Base-by-base conservation (phyloP, 805 yeast genomes). In the Wickerhamiella azymoides region DNA sequence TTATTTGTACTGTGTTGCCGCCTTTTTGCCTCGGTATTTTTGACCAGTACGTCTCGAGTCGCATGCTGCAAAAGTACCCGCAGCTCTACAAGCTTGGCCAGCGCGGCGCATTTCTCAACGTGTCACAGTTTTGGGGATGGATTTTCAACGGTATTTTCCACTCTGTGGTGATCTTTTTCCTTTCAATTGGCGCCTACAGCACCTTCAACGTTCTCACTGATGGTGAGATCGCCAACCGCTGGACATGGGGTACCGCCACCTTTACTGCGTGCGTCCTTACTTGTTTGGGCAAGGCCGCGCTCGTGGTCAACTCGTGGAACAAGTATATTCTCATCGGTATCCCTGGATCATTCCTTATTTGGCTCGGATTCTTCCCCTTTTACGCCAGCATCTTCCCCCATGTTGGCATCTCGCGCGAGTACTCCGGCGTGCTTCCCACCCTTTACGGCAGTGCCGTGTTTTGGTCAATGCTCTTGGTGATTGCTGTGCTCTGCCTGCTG, bases 71-170 rank as follows among this genome's bases (percentile, higher is more conserved):
- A 54, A 74, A 92, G 47, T 93, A 93, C 60, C 97, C 99, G 0
- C 94, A 84, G 58, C 67, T 93, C 42, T 92, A 93, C 64, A 82
- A 80, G 57, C 67, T 92, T 37, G 98, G 99, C 6, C 96, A 89
- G 63, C 69, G 76, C 50, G 82, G 94, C 16, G 79, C 74, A 47
- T 92, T 92, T 58, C 84, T 92, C 67, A 89, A 89, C 54, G 94
- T 86, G 10, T 70, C 77, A 5, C 86, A 86, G 35, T 92, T 92
- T 62, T 89, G 97, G 97, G 84, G 94, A 16, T 92, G 98, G 98
- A 84, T 92, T 39, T 66, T 78, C 43, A 93, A 92, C 62, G 99
- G 98, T 0, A 89, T 92, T 59, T 92, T 76, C 63, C 99, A 92
- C 61, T 84, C 96, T 10, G 84, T 85, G 2, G 68, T 92, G 18